Evolutionary conservation across 345 rosid species (phyloP), one percentile per base, ranked within the genome.

Genomic region (Tarenaya hassleriana): DNA sequence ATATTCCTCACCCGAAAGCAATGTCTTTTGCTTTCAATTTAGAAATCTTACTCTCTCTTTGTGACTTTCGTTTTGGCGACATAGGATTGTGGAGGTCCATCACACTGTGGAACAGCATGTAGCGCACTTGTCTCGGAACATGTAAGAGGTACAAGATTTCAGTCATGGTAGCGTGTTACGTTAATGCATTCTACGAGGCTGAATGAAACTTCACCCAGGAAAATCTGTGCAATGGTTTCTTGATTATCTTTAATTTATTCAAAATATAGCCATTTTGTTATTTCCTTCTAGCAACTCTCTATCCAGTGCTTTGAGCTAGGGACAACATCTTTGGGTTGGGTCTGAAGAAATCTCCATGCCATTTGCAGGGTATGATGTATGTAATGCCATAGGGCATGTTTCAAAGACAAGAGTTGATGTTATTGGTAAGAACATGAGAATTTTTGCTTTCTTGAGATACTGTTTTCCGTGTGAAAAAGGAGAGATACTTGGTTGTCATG

Each of bases 71-170:
- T 68, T 49, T 56, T 63, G 34, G 31, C 34, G 35, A 44, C 68
- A 56, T 65, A 94, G 99, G 87, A 72, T 31, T 88, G 97, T 11
- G 99, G 97, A 50, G 94, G 85, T 50, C 64, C 84, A 61, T 74
- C 78, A 39, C 91, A 18, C 41, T 88, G 99, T 62, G 97, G 99
- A 62, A 75, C 71, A 66, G 80, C 59, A 53, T 94, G 95, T 55
- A 78, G 87, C 70, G 97, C 87, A 39, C 87, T 94, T 59, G 75
- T 78, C 55, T 73, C 81, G 42, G 74, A 70, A 46, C 74, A 61
- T 47, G 21, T 66, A 29, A 77, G 56, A 75, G 99, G 97, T 94
- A 77, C 20, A 47, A 34, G 40, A n/a, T 62, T 34, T 55, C 43
- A 35, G 18, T 31, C 34, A 10, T 31, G 41, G 21, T 50, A 12